Base-by-base conservation (phyloP, 2,329 filamentous ascomycete species). In the Calonectria pteridis region DNA sequence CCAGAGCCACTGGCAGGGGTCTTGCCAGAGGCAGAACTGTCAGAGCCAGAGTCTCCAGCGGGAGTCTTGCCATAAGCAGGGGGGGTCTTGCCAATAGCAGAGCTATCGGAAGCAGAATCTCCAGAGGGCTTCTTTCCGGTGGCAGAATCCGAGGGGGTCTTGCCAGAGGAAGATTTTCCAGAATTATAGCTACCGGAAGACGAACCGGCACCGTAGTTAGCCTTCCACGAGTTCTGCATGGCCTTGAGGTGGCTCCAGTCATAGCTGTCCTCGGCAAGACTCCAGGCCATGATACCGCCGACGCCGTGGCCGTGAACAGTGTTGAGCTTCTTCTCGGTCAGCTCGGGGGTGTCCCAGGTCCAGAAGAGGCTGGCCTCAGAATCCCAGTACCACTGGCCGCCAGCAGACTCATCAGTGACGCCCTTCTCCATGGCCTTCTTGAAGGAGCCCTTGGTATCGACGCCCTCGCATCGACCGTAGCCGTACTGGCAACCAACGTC, bases 341-440 rank as follows among this genome's bases (percentile, higher is more conserved):
- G 81, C 20, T 85, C 83, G 0, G 87, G 82, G 0, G 87, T 90
- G 64, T 91, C 90, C 87, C 88, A 91, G 2, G 87, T 87, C 89
- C 89, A 91, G 83, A 89, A 91, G 40, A 89, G 77, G 5, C 82
- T 80, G 26, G 84, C 84, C 2, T 79, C 75, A 0, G 81, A 37
- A 73, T 91, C 88, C 85, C 87, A 89, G 82, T 85, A 91, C 85
- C 89, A 91, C 81, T 89, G 88, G 3, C 88, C 90, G 0, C 89
- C 88, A 73, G 89, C 86, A 4, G 79, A 81, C 6, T 87, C 87
- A 26, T 90, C 86, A 0, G 87, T 83, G 49, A 84, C 76, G 20
- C 86, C 85, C 28, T 86, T 79, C 5, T 79, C 67, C 5, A 87
- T 71, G 11, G 88, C 89, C 29, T 81, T 82, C 29, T 81, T 76